Conservation (phyloP, 1,139 yeast genomes). For the Zygoascus hellenicus region DNA sequence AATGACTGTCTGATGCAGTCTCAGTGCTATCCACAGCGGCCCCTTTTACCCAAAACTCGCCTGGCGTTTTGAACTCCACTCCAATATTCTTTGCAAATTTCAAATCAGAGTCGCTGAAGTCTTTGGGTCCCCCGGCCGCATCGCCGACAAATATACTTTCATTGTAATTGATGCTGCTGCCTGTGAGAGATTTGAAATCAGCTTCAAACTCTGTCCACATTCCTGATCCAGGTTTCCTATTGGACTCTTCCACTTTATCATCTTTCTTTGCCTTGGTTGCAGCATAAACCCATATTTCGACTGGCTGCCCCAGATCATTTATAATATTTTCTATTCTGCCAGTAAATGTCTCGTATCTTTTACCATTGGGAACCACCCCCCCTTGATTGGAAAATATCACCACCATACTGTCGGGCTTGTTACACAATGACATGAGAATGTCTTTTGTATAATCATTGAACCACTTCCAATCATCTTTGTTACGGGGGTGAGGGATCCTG, state of each 20-base stretch:
- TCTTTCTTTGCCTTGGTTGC: conserved; percentile 30
- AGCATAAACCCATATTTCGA: conserved; percentile 54
- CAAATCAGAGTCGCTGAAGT: conserved; percentile 73
- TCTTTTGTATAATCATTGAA: conserved; percentile 28
- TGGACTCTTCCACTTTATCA: conserved; percentile 28
- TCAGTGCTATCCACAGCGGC: not conserved
- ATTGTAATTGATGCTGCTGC: conserved; percentile 34
- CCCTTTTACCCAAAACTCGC: conserved; percentile 40
- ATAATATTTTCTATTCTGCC: conserved; percentile 42
- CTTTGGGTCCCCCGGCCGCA: conserved; percentile 80
- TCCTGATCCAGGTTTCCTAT: conserved; percentile 71
- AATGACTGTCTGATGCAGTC: no score
- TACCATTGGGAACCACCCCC: conserved; percentile 45
- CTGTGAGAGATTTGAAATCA: conserved; percentile 30
- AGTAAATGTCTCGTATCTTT: conserved; percentile 47
- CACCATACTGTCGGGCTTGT: conserved; percentile 34
- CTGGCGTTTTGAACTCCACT: conserved; percentile 61
- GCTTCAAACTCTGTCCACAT: conserved; percentile 53
- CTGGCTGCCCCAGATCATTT: conserved; percentile 18
- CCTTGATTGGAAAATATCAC: conserved; percentile 89
- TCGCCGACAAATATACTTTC: conserved; percentile 81
- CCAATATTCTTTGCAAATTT: conserved; percentile 57
- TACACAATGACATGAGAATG: conserved; percentile 2
- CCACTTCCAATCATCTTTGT: conserved; percentile 68
- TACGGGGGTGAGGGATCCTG: conserved; percentile 49